Percentiles rank a stretch among this genome's conserved stretches.
Conservation (phyloP, 768 basidiomycete species). For the Rhodotorula toruloides region DNA sequence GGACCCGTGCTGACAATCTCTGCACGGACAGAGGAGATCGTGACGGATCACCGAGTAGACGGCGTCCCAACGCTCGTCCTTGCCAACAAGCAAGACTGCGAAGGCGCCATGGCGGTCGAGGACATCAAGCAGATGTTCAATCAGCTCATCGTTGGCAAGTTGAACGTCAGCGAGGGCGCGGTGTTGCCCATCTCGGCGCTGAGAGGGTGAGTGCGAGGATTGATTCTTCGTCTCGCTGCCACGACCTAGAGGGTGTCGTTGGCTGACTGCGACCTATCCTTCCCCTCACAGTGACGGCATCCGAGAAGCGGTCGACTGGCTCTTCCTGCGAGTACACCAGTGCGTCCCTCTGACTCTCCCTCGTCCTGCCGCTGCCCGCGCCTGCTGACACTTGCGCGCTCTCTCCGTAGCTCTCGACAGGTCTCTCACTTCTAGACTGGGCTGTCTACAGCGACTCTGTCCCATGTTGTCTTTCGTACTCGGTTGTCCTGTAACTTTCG, state of each 20-base stretch:
- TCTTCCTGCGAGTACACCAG: constrained; percentile 55
- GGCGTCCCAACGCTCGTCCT: constrained; percentile 83
- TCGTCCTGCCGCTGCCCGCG: no score
- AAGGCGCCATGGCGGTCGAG: constrained; percentile 71
- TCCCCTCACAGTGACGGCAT: constrained; percentile 65
- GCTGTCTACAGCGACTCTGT: background rate
- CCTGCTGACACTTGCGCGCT: background rate
- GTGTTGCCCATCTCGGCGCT: constrained; percentile 84
- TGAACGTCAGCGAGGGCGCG: constrained; percentile 39
- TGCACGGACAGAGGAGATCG: constrained; percentile 67
- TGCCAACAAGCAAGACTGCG: constrained; percentile 92
- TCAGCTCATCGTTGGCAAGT: constrained; percentile 45
- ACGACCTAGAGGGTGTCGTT: background rate
- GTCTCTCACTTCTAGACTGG: background rate
- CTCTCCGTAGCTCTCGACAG: constrained; percentile 6
- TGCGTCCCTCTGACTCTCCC: background rate
- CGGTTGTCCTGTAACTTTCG: no score
- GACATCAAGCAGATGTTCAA: constrained; percentile 70
- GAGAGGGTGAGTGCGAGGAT: constrained; percentile 63
- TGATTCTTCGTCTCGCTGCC: background rate
- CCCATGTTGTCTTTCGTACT: background rate
- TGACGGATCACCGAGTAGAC: constrained; percentile 82
- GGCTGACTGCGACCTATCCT: background rate
- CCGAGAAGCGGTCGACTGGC: constrained; percentile 84
- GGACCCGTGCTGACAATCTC: no score